Evolutionary conservation across 2,329 filamentous ascomycete genomes (phyloP).

Genomic region (Talaromyces amestolkiae): DNA sequence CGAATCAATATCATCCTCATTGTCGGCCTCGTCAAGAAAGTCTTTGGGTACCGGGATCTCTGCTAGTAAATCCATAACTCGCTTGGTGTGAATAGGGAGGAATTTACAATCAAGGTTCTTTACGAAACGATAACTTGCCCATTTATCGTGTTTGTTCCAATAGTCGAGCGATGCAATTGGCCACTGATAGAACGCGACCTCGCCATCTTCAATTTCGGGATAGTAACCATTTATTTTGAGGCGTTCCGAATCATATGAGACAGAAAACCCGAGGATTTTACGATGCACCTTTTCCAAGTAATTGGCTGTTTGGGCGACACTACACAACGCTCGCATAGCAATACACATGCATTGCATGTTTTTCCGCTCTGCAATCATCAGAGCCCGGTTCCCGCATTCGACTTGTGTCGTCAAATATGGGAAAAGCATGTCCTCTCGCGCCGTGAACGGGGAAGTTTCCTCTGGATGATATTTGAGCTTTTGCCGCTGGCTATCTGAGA

Average conservation of each 20-base stretch:
- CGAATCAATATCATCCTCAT: neutral
- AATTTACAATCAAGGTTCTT: slow-evolving; percentile 3
- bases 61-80: neutral
- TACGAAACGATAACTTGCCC: slow-evolving; percentile 2
- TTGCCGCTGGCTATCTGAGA: neutral
- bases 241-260: slow-evolving; percentile 25
- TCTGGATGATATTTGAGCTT: neutral
- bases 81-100: neutral
- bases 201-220: slow-evolving; percentile 20
- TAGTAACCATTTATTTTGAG: slow-evolving; percentile 29
- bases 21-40: neutral
- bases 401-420: neutral
- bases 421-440: neutral
- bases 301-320: neutral
- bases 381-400: neutral
- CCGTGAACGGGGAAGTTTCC: neutral
- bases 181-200: slow-evolving; percentile 17
- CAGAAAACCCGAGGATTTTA: slow-evolving; percentile 25
- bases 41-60: neutral
- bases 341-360: slow-evolving; percentile 13
- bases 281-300: slow-evolving; percentile 21
- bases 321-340: neutral
- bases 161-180: neutral
- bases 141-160: neutral
- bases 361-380: neutral